Base-by-base conservation (phyloP, 345 rosid species). In the Pugionium dolabratum region DNA sequence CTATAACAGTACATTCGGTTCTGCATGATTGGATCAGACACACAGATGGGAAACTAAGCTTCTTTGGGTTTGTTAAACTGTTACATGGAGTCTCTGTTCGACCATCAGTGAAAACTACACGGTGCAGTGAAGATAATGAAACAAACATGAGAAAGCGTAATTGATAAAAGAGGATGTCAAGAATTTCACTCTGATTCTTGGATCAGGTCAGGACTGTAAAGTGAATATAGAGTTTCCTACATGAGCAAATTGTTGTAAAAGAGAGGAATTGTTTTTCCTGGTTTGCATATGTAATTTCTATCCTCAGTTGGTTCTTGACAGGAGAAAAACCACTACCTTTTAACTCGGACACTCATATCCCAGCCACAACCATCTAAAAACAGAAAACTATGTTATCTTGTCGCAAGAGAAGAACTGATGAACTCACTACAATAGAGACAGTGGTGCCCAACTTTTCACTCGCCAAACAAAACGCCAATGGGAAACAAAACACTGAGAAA, bases 1-100 rank as follows among this genome's bases (percentile, higher is more conserved):
- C 96, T 0, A 72, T 90, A 41, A 87, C 98, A 1, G 87, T 93
- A 59, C 96, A 90, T 35, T 82, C 86, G 1, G 92, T 94, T 77
- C 86, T 94, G 46, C 80, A 82, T 37, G 99, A 93, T 62, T 93
- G 98, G 97, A 76, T 90, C 45, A 80, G 96, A 72, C 96, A 88
- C 65, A 63, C 72, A 0, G 97, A 94, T 66, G 97, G 99, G 68
- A 88, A 90, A 76, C 84, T 94, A 7, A 94, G 97, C 73, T 90
- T 90, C 76, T 87, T 79, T 1, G 97, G 99, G 6, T 93, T 86
- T 67, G 80, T 87, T 41, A 94, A 90, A 71, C 71, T 94, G 73
- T 66, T 94, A 83, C 97, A 81, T 0, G 95, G 97, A 30, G 77
- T 83, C 6, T 83, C 97, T 10, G 73, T 75, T 80, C 86, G 98